Percentiles rank a stretch among this genome's conserved stretches.
These are phyloP conservation scores for Solanum chaucha DNA, from an alignment of 257 asterid species.

Conservation along the genomic window DNA sequence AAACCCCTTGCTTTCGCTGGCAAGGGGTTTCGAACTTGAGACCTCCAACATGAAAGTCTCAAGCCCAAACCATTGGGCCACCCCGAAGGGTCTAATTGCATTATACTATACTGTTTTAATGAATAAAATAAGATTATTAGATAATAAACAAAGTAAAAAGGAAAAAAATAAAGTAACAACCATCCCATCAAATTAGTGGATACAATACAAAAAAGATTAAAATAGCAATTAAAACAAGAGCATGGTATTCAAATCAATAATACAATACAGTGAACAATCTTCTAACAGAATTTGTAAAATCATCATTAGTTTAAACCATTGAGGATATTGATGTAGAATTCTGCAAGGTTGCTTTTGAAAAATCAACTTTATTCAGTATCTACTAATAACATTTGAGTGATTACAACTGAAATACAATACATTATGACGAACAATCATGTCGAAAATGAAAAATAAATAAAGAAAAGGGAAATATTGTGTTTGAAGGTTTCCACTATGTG, in stretches of 20 bases:
- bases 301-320: neutral
- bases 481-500: neutral
- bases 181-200: neutral
- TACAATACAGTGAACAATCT: neutral
- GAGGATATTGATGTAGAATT: neutral
- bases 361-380: too few species aligned
- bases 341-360: too few species aligned
- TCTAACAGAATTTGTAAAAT: neutral
- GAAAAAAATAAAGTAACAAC: too few species aligned
- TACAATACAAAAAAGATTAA: neutral
- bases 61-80: too few species aligned
- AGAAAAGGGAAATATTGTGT: neutral
- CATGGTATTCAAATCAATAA: neutral
- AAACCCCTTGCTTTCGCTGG: too few species aligned
- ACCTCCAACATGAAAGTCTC: too few species aligned
- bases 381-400: too few species aligned
- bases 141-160: neutral
- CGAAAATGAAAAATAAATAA: neutral
- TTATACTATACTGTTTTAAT: too few species aligned
- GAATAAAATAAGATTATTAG: too few species aligned
- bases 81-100: too few species aligned
- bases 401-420: neutral
- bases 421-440: neutral
- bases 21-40: too few species aligned
- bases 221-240: too few species aligned